Base-by-base conservation (phyloP, 257 asterid species). In the Salvia splendens region DNA sequence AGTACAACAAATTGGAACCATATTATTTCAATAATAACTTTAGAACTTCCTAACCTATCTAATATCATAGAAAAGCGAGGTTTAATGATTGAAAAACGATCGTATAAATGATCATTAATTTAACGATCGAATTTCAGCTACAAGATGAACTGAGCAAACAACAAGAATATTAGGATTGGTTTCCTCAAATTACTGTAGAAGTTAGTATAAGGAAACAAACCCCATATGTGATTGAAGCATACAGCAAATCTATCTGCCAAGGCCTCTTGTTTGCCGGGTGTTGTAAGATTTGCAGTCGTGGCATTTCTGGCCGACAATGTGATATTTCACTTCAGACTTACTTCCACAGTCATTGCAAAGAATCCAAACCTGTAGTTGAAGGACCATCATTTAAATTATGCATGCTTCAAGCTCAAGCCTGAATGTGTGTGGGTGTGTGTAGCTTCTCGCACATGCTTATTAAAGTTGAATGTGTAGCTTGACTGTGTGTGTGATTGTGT, bases 341-440 rank as follows among this genome's bases (percentile, higher is more conserved):
- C 78, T 73, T 55, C 90, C 90, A 75, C 92, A 87, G 59, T 87
- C 95, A 4, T 85, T 87, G 78, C 95, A 87, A 5, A 85, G 86
- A 72, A 87, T 85, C 88, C 83, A 80, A 57, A 85, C 84, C 95
- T 83, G 80, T 53, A 71, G 11, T 24, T 24, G 11, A 24, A 24
- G 14, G 69, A 72, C 12, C 12, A 15, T 10, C 9, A 33, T 64
- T 20, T 12, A 6, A 49, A 58, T 57, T 61, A 33, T 32, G 51
- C 59, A 48, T 10, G 7, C n/a, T 8, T 43, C 41, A 36, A 49
- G 49, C 68, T 47, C 32, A 20, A 38, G 14, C 12, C 30, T 7
- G 3, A 28, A 5, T 5, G 8, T 2, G 9, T 6, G 8, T 38
- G 8, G 8, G 42, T 0, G 6, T 35, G 5, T 4, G 40, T 4